phyloP scores from a whole-genome alignment of 202 grass and related monocot genomes.

The Thinopyrum obtusiflorum region DNA sequence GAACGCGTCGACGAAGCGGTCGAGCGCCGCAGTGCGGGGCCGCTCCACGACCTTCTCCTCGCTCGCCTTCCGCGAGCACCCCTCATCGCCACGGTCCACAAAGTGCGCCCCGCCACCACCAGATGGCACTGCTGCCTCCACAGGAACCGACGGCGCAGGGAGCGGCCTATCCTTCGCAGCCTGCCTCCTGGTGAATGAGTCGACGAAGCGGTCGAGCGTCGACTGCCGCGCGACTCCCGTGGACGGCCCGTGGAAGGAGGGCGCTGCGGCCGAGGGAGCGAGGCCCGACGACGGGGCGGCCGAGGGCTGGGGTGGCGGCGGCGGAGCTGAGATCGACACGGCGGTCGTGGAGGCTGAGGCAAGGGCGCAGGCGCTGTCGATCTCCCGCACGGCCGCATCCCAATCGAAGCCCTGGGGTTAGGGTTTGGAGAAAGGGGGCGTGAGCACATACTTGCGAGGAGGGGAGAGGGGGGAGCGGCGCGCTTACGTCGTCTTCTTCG shows the following conservation, averaged over 20 bases:
- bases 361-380: slow-evolving; percentile 50
- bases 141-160: not conserved
- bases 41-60: not conserved
- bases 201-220: slow-evolving; percentile 71
- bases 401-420: slow-evolving; percentile 65
- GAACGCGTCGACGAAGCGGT: slow-evolving; percentile 56
- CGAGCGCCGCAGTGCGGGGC: slow-evolving; percentile 40
- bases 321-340: not conserved
- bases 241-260: not conserved
- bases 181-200: slow-evolving; percentile 46
- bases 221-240: slow-evolving; percentile 46
- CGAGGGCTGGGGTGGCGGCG: slow-evolving; percentile 10
- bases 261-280: not conserved
- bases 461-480: not conserved
- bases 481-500: slow-evolving; percentile 59
- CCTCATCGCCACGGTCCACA: not conserved
- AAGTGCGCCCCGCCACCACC: not conserved
- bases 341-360: slow-evolving; percentile 26
- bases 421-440: slow-evolving; percentile 29
- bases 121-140: not conserved
- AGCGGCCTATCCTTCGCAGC: slow-evolving; percentile 27
- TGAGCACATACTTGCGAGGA: not conserved
- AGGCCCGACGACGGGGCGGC: not conserved
- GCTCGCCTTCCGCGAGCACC: slow-evolving; percentile 20
- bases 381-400: slow-evolving; percentile 71